These are phyloP conservation scores for Fusarium brevicatenulatum DNA, from an alignment of 2,329 filamentous ascomycete species.

Conservation along the genomic window DNA sequence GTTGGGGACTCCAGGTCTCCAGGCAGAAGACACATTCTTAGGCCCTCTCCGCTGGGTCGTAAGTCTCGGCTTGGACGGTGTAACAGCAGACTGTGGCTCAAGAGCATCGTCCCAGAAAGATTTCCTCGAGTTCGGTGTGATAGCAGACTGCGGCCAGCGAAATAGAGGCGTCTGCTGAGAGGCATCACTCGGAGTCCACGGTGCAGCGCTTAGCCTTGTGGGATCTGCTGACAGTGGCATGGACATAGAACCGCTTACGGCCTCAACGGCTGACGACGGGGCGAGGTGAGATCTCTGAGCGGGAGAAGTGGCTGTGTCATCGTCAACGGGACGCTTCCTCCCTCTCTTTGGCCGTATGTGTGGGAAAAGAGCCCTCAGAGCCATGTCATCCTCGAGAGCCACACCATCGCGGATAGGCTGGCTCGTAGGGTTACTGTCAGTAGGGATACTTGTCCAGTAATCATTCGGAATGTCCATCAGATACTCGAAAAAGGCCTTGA, in stretches of 20 bases:
- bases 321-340: slow-evolving; percentile 71
- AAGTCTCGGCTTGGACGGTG: slow-evolving; percentile 67
- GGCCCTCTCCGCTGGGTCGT: slow-evolving; percentile 73
- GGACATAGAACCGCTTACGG: slow-evolving; percentile 51
- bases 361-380: slow-evolving; percentile 83
- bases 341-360: slow-evolving; percentile 74
- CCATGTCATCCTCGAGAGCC: slow-evolving; percentile 86
- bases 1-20: slow-evolving; percentile 74
- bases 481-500: slow-evolving; percentile 95
- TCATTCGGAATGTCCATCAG: slow-evolving; percentile 79
- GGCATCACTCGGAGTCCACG: slow-evolving; percentile 45
- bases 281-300: slow-evolving; percentile 72
- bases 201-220: slow-evolving; percentile 50
- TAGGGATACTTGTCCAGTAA: slow-evolving; percentile 83
- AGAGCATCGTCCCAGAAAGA: slow-evolving; percentile 64
- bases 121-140: slow-evolving; percentile 70
- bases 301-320: slow-evolving; percentile 60
- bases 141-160: slow-evolving; percentile 81
- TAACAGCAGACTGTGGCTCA: slow-evolving; percentile 80
- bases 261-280: slow-evolving; percentile 58
- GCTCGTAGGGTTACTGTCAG: slow-evolving; percentile 68
- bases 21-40: slow-evolving; percentile 88
- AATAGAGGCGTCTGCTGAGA: slow-evolving; percentile 68
- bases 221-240: slow-evolving; percentile 56
- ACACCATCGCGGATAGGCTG: slow-evolving; percentile 82